Conservation (phyloP, 2,329 filamentous ascomycete species). For the Ophiostoma himal-ulmi region DNA sequence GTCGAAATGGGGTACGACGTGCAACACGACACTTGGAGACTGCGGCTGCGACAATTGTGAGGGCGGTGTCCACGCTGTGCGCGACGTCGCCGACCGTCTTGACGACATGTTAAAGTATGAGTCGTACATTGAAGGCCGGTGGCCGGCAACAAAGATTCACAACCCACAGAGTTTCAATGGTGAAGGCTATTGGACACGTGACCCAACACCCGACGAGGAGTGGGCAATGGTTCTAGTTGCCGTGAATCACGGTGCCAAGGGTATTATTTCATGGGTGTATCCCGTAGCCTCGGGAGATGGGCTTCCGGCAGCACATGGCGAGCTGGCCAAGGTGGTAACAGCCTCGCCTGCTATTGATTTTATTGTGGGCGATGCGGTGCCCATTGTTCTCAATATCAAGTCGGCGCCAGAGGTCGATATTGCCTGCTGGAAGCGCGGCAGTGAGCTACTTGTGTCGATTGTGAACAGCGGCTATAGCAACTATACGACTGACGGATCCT, state of each 20-base stretch:
- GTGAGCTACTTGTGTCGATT: slow-evolving; percentile 35
- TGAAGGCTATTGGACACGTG: slow-evolving; percentile 44
- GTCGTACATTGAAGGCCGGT: slow-evolving; percentile 36
- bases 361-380: slow-evolving; percentile 33
- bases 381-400: slow-evolving; percentile 25
- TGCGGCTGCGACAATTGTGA: slow-evolving; percentile 59
- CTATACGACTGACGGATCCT: not conserved
- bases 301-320: slow-evolving; percentile 37
- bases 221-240: slow-evolving; percentile 42
- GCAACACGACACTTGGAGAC: slow-evolving; percentile 55
- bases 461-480: slow-evolving; percentile 33
- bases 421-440: slow-evolving; percentile 33
- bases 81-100: slow-evolving; percentile 44
- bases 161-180: slow-evolving; percentile 46
- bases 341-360: slow-evolving; percentile 36
- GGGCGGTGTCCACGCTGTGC: slow-evolving; percentile 42
- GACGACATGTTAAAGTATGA: slow-evolving; percentile 36
- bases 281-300: slow-evolving; percentile 32
- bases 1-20: slow-evolving; percentile 50
- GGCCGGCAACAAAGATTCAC: slow-evolving; percentile 41
- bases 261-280: slow-evolving; percentile 43
- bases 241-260: slow-evolving; percentile 42
- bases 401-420: slow-evolving; percentile 31
- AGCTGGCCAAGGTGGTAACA: slow-evolving; percentile 37
- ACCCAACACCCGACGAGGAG: slow-evolving; percentile 40